Evolutionary conservation across 208 protist species (phyloP).

Genomic region (Acanthamoeba lenticulata): DNA sequence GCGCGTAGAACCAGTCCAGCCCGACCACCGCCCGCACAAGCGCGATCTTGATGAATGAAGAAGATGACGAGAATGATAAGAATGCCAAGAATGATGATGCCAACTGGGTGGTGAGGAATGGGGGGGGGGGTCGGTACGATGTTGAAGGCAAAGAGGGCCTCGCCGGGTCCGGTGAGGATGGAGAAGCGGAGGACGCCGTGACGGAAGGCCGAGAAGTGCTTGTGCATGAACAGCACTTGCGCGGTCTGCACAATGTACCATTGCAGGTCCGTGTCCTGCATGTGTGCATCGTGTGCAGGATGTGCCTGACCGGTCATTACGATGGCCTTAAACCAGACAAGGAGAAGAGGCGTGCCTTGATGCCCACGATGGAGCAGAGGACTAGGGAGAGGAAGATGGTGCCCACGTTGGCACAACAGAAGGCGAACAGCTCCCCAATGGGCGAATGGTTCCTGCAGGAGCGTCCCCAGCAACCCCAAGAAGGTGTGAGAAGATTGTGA

Average conservation of each 20-base stretch:
- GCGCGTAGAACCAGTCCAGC: slow-evolving; percentile 54
- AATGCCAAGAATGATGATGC: not conserved
- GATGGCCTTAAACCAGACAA: not conserved
- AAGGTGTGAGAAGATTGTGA: not conserved
- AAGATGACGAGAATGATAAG: no score
- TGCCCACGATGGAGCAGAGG: slow-evolving; percentile 87
- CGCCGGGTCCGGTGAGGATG: not conserved
- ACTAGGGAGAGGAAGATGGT: slow-evolving; percentile 90
- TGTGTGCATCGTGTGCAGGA: not conserved
- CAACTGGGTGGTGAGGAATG: no score
- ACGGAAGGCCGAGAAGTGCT: slow-evolving; percentile 83
- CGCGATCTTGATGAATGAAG: not conserved
- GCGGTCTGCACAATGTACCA: slow-evolving; percentile 89
- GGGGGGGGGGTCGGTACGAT: not conserved
- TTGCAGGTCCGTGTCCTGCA: slow-evolving; percentile 78
- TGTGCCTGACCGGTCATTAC: not conserved
- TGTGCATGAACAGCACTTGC: slow-evolving; percentile 89
- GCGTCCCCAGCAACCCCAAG: not conserved
- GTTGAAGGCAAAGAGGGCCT: slow-evolving; percentile 48
- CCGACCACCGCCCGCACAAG: not conserved
- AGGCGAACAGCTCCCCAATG: slow-evolving; percentile 92
- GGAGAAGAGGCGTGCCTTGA: slow-evolving; percentile 41
- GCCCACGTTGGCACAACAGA: slow-evolving; percentile 87
- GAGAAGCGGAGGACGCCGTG: not conserved
- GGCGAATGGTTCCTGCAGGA: slow-evolving; percentile 87